These are phyloP conservation scores for Tubosaeta sp. DNA, from an alignment of 768 basidiomycete species.

Conservation along the genomic window DNA sequence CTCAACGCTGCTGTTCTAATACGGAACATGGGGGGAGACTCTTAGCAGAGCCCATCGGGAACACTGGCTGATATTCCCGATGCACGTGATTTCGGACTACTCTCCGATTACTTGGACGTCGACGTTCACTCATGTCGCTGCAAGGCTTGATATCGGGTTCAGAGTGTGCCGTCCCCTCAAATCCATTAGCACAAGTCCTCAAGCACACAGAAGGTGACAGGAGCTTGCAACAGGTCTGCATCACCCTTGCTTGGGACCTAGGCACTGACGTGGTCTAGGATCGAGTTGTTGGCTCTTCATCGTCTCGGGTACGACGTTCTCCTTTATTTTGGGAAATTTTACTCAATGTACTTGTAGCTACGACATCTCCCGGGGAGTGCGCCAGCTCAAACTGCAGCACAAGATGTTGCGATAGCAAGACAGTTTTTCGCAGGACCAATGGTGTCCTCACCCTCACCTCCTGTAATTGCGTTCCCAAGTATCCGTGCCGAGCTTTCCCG, in stretches of 20 bases:
- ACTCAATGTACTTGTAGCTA: slow-evolving; percentile 41
- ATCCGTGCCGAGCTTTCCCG: slow-evolving; percentile 31
- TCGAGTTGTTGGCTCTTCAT: slow-evolving; percentile 67
- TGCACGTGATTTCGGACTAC: slow-evolving; percentile 16
- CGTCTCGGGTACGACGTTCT: slow-evolving; percentile 50
- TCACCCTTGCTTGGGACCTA: not conserved
- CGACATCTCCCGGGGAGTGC: slow-evolving; percentile 70
- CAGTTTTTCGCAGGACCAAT: slow-evolving; percentile 67
- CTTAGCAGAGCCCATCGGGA: not conserved
- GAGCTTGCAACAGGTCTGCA: slow-evolving; percentile 75
- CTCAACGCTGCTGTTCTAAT: slow-evolving; percentile 14
- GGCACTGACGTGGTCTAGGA: slow-evolving; percentile 43
- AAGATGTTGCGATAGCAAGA: slow-evolving; percentile 69
- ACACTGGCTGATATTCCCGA: not conserved
- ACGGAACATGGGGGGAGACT: slow-evolving; percentile 20
- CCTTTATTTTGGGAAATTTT: not conserved
- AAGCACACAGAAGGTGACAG: slow-evolving; percentile 89
- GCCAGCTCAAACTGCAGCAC: slow-evolving; percentile 46
- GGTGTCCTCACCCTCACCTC: slow-evolving; percentile 31
- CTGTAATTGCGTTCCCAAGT: slow-evolving; percentile 30
- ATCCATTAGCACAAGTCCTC: slow-evolving; percentile 84
- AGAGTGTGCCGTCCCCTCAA: slow-evolving; percentile 81
- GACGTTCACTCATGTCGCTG: slow-evolving; percentile 64
- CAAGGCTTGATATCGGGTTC: slow-evolving; percentile 82
- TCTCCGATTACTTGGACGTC: not conserved